phyloP scores from a whole-genome alignment of 2,329 filamentous ascomycete species.

The Aspergillus sojae region DNA sequence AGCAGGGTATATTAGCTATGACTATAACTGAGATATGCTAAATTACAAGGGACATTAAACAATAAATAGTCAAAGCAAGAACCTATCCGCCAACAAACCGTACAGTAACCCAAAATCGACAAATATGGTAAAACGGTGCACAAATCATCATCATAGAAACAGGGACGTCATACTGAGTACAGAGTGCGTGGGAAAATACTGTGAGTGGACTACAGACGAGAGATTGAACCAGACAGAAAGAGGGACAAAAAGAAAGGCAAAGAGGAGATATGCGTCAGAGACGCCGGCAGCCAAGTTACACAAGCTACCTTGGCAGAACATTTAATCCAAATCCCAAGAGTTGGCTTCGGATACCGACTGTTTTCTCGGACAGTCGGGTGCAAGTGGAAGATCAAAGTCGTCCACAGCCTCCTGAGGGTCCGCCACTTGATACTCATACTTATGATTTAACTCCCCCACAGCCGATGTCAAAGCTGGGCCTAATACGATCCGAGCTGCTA shows the following conservation, averaged over 20 bases:
- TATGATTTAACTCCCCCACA: slow-evolving; percentile 19
- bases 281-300: neutral
- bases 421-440: slow-evolving; percentile 18
- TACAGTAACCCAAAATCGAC: slow-evolving; percentile 8
- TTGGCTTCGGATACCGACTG: slow-evolving; percentile 26
- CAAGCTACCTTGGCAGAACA: slow-evolving; percentile 14
- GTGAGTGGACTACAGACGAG: neutral
- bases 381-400: slow-evolving; percentile 43
- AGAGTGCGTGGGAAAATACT: neutral
- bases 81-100: slow-evolving; percentile 12
- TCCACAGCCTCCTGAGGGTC: slow-evolving; percentile 34
- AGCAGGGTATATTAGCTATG: slow-evolving; percentile 11
- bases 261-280: slow-evolving; percentile 1
- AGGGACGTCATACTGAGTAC: slow-evolving; percentile 4
- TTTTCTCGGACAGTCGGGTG: slow-evolving; percentile 26
- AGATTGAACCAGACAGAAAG: neutral
- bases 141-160: slow-evolving; percentile 11
- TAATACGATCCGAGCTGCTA: slow-evolving; percentile 72
- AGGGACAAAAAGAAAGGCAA: neutral
- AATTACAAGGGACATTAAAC: slow-evolving; percentile 20
- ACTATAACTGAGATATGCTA: slow-evolving; percentile 16
- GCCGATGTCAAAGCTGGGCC: slow-evolving; percentile 30
- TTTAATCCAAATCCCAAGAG: slow-evolving; percentile 34
- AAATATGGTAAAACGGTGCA: neutral
- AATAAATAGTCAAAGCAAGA: slow-evolving; percentile 15